Conservation (phyloP, 257 asterid species). For the Salvia miltiorrhiza region DNA sequence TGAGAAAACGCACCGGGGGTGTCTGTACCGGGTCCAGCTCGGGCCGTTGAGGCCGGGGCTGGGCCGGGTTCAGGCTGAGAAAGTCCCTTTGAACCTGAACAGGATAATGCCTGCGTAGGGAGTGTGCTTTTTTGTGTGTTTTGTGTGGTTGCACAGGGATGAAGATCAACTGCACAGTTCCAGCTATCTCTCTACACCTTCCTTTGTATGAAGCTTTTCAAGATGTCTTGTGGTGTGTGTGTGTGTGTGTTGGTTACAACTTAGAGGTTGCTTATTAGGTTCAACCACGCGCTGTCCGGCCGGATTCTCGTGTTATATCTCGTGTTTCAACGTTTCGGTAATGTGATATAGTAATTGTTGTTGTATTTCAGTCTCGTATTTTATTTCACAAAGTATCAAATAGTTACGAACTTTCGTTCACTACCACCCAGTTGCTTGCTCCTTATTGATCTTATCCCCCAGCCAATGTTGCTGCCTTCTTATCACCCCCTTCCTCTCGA, state of each 20-base stretch:
- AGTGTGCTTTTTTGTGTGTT: constrained; percentile 65
- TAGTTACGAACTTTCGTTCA: too few species aligned
- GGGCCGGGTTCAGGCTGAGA: constrained; percentile 77
- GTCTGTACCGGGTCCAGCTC: constrained; percentile 58
- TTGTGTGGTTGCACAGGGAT: constrained; percentile 58
- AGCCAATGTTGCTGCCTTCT: too few species aligned
- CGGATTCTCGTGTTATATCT: too few species aligned
- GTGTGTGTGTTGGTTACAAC: too few species aligned
- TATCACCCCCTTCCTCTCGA: too few species aligned
- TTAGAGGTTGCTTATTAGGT: too few species aligned
- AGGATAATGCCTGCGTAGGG: constrained; percentile 99
- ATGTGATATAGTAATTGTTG: too few species aligned
- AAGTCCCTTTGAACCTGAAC: constrained; percentile 99
- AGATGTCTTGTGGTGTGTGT: background rate
- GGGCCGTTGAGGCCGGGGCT: constrained; percentile 31
- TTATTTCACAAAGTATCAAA: too few species aligned
- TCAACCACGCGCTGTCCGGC: too few species aligned
- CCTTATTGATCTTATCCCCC: too few species aligned
- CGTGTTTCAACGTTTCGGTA: background rate
- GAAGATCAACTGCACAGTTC: constrained; percentile 29
- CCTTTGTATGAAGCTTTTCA: constrained; percentile 2
- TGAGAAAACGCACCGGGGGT: constrained; percentile 92
- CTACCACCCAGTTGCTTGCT: too few species aligned
- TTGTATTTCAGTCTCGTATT: too few species aligned
- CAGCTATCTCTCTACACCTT: constrained; percentile 12